phyloP scores from a whole-genome alignment of 1,139 yeast genomes.

The Kodamaea derodonti region DNA sequence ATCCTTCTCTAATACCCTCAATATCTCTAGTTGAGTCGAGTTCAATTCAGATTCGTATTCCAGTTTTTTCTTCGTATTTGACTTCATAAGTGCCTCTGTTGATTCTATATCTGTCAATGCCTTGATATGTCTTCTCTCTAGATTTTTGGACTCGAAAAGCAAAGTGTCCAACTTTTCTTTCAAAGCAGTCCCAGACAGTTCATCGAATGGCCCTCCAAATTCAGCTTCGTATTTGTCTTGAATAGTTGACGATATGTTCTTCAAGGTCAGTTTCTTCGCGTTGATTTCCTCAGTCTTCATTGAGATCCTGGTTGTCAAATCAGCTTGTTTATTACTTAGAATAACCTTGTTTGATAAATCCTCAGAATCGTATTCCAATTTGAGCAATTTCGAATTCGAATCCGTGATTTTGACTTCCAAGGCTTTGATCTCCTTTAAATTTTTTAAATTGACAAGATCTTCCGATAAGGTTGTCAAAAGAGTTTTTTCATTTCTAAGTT shows the following conservation, averaged over 20 bases:
- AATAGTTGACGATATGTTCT: conserved; percentile 18
- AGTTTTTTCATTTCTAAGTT: conserved; percentile 31
- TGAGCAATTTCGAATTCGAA: conserved; percentile 35
- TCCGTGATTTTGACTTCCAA: conserved; percentile 35
- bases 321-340: conserved; percentile 55
- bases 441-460: conserved; percentile 25
- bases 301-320: conserved; percentile 21
- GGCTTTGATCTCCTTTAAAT: conserved; percentile 23
- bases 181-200: conserved; percentile 17
- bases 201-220: conserved; percentile 18
- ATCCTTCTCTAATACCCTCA: conserved; percentile 34
- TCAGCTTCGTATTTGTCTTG: conserved; percentile 12
- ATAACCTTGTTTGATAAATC: conserved; percentile 48
- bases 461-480: conserved; percentile 33
- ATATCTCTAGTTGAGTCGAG: conserved; percentile 18
- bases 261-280: conserved; percentile 16
- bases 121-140: conserved; percentile 9
- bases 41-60: conserved; percentile 16
- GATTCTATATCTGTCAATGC: conserved; percentile 11
- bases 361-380: conserved; percentile 54
- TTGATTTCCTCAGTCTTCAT: conserved; percentile 13
- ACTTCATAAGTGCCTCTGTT: conserved; percentile 11
- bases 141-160: conserved; percentile 9
- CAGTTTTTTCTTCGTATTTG: conserved; percentile 11
- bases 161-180: conserved; percentile 11